Base-by-base conservation (phyloP, 1,284 basidiomycete species). In the Phellinidium pouzarii region DNA sequence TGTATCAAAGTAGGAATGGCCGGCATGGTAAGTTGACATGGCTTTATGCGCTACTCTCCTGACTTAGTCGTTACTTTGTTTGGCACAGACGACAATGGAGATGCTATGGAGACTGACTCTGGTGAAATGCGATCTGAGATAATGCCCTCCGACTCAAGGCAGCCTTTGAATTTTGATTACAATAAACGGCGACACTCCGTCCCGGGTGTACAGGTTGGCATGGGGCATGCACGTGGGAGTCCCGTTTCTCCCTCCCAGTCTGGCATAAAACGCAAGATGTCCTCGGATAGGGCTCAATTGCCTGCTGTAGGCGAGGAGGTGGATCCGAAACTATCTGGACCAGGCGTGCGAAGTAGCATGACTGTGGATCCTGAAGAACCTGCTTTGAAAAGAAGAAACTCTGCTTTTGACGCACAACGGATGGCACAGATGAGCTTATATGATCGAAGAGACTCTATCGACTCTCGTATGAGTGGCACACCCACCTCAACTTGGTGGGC, bases 211-310 rank as follows among this genome's bases (percentile, higher is more conserved):
- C 44, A 55, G 37, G 20, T 48, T 9, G 51, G 54, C 27, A 27
- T 55, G 27, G 44, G 50, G 14, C 53, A 58, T 20, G 43, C 50
- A 40, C 54, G 53, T 56, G 54, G 46, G 11, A 23, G 42, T 53
- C 37, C 50, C 25, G 43, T 42, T 14, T 55, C 51, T 44, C 41
- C 51, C 41, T 52, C 54, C n/a, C 48, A 48, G 47, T 14, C 26
- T 62, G 85, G 87, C 55, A 80, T 77, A 53, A 91, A 91, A 67
- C 78, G 87, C 59, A 91, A 91, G 70, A 82, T 88, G 72, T 86
- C 87, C 37, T 71, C 72, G 58, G 86, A 88, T 72, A 75, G 80
- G 57, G 69, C 70, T 53, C 65, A 67, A 29, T 69, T 76, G 59
- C 64, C 72, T 11, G 65, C 77, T 26, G 69, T 77, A 34, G 72